Evolutionary conservation across 2,329 filamentous ascomycete genomes (phyloP).

Genomic region (Microsporum audouinii): DNA sequence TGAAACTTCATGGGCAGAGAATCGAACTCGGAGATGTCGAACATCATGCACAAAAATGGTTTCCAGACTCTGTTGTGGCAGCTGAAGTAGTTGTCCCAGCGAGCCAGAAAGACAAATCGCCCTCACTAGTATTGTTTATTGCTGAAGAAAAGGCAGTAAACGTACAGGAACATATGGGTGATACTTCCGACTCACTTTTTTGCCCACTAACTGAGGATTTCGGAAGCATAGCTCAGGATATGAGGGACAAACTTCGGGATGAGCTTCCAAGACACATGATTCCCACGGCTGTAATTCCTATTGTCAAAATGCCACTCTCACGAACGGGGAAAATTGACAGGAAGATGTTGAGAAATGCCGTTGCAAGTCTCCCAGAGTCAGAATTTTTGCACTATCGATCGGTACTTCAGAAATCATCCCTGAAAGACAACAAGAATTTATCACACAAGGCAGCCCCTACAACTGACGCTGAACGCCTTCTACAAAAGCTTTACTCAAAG

Average conservation of each 20-base stretch:
- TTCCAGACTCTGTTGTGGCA: neutral
- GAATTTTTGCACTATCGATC: neutral
- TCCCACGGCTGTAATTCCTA: constrained; percentile 25
- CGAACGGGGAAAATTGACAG: constrained; percentile 11
- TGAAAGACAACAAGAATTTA: neutral
- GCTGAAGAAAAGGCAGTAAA: constrained; percentile 4
- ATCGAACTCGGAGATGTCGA: constrained; percentile 10
- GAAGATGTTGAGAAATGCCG: constrained; percentile 20
- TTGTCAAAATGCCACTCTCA: constrained; percentile 7
- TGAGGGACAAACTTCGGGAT: neutral
- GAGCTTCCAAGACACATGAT: constrained; percentile 9
- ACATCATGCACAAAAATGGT: constrained; percentile 5
- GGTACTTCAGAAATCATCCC: neutral
- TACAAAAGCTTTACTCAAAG: neutral
- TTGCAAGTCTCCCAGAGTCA: constrained; percentile 10
- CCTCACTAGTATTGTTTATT: constrained; percentile 10
- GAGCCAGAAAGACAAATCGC: neutral
- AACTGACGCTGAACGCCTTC: neutral
- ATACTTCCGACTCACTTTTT: neutral
- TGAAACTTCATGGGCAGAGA: constrained; percentile 6
- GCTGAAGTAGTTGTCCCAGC: constrained; percentile 6
- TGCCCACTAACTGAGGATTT: neutral
- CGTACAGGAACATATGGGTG: neutral
- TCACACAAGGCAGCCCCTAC: neutral
- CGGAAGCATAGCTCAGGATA: neutral